Conservation (phyloP, 306 rosid species). For the Cucurbita maxima region DNA sequence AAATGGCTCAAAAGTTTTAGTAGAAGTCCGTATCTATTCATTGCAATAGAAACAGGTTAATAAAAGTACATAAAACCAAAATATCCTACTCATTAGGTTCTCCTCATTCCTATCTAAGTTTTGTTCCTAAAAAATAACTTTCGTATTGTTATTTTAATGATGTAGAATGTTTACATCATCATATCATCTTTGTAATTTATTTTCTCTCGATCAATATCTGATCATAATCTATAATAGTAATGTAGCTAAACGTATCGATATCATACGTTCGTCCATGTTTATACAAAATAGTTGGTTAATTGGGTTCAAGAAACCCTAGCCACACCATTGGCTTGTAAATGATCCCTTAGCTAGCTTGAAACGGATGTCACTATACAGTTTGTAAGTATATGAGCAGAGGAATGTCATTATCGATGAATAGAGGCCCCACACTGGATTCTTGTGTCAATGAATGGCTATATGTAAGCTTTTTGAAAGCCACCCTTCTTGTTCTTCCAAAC, state of each 20-base stretch:
- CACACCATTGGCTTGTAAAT: not conserved
- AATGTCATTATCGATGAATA: not conserved
- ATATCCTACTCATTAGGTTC: not conserved
- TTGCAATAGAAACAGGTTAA: too few species aligned
- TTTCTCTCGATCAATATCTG: not conserved
- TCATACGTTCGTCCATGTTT: too few species aligned
- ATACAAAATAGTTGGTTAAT: too few species aligned
- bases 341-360: not conserved
- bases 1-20: too few species aligned
- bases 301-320: not conserved
- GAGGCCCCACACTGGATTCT: conserved; percentile 1
- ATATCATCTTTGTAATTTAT: not conserved
- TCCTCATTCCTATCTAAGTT: not conserved
- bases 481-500: not conserved
- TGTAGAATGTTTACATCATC: not conserved
- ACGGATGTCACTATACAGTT: not conserved
- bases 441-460: not conserved
- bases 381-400: conserved; percentile 7
- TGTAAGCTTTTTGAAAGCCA: not conserved
- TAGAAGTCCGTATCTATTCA: too few species aligned
- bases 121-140: not conserved
- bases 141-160: not conserved
- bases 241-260: too few species aligned
- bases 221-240: not conserved
- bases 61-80: too few species aligned